phyloP scores from a whole-genome alignment of 441 rosid genomes.

The Gossypium trilobum region DNA sequence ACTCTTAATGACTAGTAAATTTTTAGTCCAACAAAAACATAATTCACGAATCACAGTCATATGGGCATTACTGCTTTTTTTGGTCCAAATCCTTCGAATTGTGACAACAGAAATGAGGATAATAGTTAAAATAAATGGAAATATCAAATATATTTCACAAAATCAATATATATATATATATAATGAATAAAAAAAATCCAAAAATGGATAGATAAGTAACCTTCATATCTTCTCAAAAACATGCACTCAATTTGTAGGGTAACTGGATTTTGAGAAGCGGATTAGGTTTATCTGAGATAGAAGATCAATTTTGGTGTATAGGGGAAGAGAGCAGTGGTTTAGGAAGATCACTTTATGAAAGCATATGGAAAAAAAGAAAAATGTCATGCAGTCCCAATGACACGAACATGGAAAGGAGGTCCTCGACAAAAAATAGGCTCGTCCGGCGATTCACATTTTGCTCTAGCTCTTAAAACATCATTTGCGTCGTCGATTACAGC shows the following conservation, averaged over 20 bases:
- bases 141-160: neutral
- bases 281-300: neutral
- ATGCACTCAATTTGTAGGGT: neutral
- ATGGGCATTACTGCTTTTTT: neutral
- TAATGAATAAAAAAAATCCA: neutral
- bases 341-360: neutral
- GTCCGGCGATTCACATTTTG: constrained; percentile 55
- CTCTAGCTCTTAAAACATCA: constrained; percentile 75
- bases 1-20: neutral
- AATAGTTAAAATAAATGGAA: neutral
- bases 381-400: constrained; percentile 46
- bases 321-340: neutral
- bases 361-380: neutral
- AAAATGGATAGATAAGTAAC: neutral
- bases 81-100: neutral
- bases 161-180: neutral
- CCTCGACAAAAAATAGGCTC: constrained; percentile 89
- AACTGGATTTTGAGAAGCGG: neutral
- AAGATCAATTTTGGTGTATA: neutral
- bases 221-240: neutral
- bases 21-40: neutral
- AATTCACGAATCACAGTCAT: neutral
- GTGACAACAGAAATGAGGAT: neutral
- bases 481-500: constrained; percentile 79
- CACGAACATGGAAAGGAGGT: constrained; percentile 73